Base-by-base conservation (phyloP, 345 rosid genomes). In the Excoecaria agallocha region DNA sequence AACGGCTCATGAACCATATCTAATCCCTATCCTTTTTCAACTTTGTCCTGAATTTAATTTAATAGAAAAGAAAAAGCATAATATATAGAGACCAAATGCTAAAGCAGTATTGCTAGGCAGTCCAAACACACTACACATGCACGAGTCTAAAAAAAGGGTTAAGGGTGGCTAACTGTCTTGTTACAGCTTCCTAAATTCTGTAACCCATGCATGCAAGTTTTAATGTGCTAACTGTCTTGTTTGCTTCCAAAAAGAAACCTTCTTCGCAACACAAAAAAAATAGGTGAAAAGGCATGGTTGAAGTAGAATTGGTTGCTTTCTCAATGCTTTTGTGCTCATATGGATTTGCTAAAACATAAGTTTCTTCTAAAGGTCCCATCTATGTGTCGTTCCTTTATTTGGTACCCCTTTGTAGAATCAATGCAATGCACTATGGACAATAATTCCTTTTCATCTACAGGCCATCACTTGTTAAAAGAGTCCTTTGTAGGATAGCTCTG, bases 41-140 rank as follows among this genome's bases (percentile, higher is more conserved):
- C 59, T 46, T 20, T 3, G 52, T 55, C 30, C 52, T 63, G 9
- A 52, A 51, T 50, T 51, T 52, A 64, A 50, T 10, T n/a, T 63
- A 52, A 30, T 12, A 68, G 30, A 54, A n/a, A n/a, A 54, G 17
- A 10, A 43, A 5, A 43, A 43, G 48, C 7, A 43, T 30, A 0
- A 30, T 30, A 30, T 30, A 30, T 30, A 30, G 30, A 30, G 30
- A 30, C 30, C 30, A 30, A 30, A 30, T 2, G 2, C 30, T 30
- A 30, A 30, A 30, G 2, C 30, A 30, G 30, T 30, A 46, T 41
- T 49, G 52, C 52, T 17, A 49, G 52, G 16, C 52, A 49, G 52
- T 49, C 52, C 52, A 11, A 49, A 15, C 20, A 46, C 58, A 79
- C 66, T 51, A 78, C 66, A 49, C 73, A 75, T 67, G 76, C 76